Base-by-base conservation (phyloP, 306 rosid genomes). In the Parietaria judaica region DNA sequence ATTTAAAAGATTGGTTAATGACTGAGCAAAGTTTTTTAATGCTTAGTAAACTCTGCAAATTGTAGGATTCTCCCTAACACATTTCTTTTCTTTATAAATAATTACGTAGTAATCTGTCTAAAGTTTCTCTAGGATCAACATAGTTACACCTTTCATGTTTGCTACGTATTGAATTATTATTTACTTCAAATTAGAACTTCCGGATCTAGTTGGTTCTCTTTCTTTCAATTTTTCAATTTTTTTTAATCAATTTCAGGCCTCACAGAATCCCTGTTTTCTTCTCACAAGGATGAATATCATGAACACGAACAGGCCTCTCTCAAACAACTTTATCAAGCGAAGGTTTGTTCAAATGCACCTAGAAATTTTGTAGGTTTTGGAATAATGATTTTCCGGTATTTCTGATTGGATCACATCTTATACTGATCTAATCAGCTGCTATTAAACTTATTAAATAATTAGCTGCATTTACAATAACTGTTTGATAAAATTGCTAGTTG, bases 271-370 rank as follows among this genome's bases (percentile, higher is more conserved):
- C 70, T 94, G 77, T 94, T 94, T 76, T 81, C 94, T 72, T 76
- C 66, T 79, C 83, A 88, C 87, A 94, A 86, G 83, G 99, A 94
- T 78, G 99, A 90, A 74, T 94, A 94, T 79, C 89, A 86, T 68
- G 99, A 94, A 75, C 86, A 77, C 61, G 99, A 94, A 78, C 97
- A 75, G 80, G 99, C 95, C 63, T 86, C 99, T 63, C 99, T 88
- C 63, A 78, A 68, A 74, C 97, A 88, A 64, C 81, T 94, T 66
- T 94, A 88, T 74, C 83, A 79, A 71, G 78, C 86, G 57, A 94
- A 94, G 97, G 99, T 94, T 79, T 79, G 80, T 15, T 54, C 64
- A 61, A 53, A 52, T 69, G 70, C 70, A 56, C 48, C 15, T 46
- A 46, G 50, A 46, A 46, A 46, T 46, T 13, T 7, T 23, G 31